These are phyloP conservation scores for Candida coleopterorum DNA, from an alignment of 805 yeast species.

Conservation along the genomic window DNA sequence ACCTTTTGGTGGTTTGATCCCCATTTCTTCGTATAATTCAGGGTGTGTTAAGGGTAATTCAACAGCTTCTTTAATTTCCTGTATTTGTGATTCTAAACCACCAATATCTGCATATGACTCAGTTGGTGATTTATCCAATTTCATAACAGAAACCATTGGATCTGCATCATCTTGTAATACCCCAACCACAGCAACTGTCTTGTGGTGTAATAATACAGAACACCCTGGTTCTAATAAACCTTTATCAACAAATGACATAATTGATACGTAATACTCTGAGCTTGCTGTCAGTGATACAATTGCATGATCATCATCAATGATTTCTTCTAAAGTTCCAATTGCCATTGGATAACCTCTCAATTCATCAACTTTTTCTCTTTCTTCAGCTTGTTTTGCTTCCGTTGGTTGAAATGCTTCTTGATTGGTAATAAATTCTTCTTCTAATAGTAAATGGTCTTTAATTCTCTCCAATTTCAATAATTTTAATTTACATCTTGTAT, in stretches of 20 bases:
- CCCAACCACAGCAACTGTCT: slow-evolving; percentile 94
- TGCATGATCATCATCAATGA: slow-evolving; percentile 98
- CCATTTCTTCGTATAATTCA: slow-evolving; percentile 96
- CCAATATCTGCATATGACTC: slow-evolving; percentile 97
- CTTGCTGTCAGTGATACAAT: slow-evolving; percentile 95
- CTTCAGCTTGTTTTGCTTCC: slow-evolving; percentile 95
- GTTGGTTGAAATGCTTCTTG: slow-evolving; percentile 94
- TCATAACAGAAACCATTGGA: slow-evolving; percentile 97
- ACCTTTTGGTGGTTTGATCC: slow-evolving; percentile 97
- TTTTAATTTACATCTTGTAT: slow-evolving; percentile 89
- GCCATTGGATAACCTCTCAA: slow-evolving; percentile 95
- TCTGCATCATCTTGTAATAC: slow-evolving; percentile 97
- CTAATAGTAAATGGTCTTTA: slow-evolving; percentile 90
- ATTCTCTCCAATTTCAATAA: slow-evolving; percentile 90
- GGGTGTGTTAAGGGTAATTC: slow-evolving; percentile 96
- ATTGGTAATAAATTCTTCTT: slow-evolving; percentile 92
- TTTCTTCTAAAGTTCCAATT: slow-evolving; percentile 93
- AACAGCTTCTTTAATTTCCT: slow-evolving; percentile 96
- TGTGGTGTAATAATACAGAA: slow-evolving; percentile 90
- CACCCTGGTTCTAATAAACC: slow-evolving; percentile 96
- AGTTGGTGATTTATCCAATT: slow-evolving; percentile 94
- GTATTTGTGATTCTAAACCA: slow-evolving; percentile 92
- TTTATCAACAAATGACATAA: slow-evolving; percentile 94
- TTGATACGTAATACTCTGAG: slow-evolving; percentile 95
- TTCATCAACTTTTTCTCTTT: slow-evolving; percentile 90